phyloP scores from a whole-genome alignment of 2,329 filamentous ascomycete species.

The Cladophialophora chaetospira region DNA sequence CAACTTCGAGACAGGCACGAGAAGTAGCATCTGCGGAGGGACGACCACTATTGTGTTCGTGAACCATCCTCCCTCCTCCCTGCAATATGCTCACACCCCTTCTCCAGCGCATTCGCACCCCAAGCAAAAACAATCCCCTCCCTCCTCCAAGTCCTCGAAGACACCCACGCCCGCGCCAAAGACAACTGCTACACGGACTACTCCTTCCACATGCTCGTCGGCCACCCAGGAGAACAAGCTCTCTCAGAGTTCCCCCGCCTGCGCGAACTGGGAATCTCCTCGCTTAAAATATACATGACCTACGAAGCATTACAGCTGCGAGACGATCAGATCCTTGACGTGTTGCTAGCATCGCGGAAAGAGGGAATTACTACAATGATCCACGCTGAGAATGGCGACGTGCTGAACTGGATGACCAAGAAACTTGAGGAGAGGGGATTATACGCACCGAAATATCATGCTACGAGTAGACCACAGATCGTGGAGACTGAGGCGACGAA shows the following conservation, averaged over 20 bases:
- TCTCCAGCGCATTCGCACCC: slow-evolving; percentile 46
- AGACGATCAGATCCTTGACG: slow-evolving; percentile 49
- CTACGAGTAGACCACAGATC: slow-evolving; percentile 48
- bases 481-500: slow-evolving; percentile 53
- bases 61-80: not conserved
- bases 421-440: slow-evolving; percentile 45
- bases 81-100: not conserved
- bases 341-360: slow-evolving; percentile 51
- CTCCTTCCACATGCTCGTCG: slow-evolving; percentile 56
- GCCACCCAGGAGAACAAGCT: slow-evolving; percentile 52
- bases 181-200: slow-evolving; percentile 54
- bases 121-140: slow-evolving; percentile 50
- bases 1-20: slow-evolving; percentile 48
- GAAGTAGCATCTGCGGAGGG: slow-evolving; percentile 51
- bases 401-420: slow-evolving; percentile 48
- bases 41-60: slow-evolving; percentile 50
- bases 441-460: slow-evolving; percentile 50
- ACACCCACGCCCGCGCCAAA: slow-evolving; percentile 46
- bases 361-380: slow-evolving; percentile 54
- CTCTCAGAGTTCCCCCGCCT: slow-evolving; percentile 44
- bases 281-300: slow-evolving; percentile 52
- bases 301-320: slow-evolving; percentile 46
- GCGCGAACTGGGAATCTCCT: slow-evolving; percentile 44
- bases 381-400: slow-evolving; percentile 52
- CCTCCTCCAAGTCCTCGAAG: slow-evolving; percentile 46